A percentile compares a stretch with the other conserved stretches of the same genome.
Evolutionary conservation across 352 stramenopile genomes (phyloP).

Genomic region (Phytophthora brassicae): DNA sequence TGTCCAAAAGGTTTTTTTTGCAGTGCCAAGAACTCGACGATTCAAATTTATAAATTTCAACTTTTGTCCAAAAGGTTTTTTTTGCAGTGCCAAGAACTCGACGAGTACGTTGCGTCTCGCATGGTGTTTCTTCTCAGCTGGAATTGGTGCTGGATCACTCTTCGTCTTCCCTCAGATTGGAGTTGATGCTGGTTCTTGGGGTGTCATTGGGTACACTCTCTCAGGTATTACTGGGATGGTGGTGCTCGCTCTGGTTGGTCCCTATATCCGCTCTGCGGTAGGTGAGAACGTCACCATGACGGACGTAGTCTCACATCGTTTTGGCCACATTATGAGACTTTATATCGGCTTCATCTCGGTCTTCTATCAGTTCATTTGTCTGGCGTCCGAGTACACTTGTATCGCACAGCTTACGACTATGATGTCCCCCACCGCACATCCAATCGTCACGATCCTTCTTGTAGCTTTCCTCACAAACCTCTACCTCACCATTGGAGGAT

Average conservation of each 20-base stretch:
- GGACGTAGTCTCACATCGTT: conserved; percentile 60
- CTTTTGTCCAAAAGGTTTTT: no score
- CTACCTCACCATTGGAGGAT: conserved; percentile 61
- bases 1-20: not conserved
- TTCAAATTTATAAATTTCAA: no score
- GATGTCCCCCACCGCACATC: conserved; percentile 43
- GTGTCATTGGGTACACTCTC: conserved; percentile 70
- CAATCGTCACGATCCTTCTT: conserved; percentile 53
- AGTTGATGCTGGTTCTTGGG: conserved; percentile 61
- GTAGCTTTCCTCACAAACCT: conserved; percentile 66
- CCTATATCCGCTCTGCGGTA: conserved; percentile 47
- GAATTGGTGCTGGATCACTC: conserved; percentile 69
- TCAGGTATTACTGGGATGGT: conserved; percentile 49
- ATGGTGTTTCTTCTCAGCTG: conserved; percentile 72
- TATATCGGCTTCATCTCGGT: conserved; percentile 58
- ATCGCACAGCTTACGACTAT: conserved; percentile 47
- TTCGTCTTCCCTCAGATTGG: conserved; percentile 74
- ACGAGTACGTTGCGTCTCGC: conserved; percentile 47
- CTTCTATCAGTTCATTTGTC: conserved; percentile 79
- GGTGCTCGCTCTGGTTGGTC: conserved; percentile 46
- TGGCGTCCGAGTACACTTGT: conserved; percentile 65
- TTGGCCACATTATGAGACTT: conserved; percentile 55
- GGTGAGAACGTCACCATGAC: conserved; percentile 66
- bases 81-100: conserved; percentile 56
- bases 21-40: conserved; percentile 64